Base-by-base conservation (phyloP, 768 basidiomycete genomes). In the Rhodotorula diobovata region DNA sequence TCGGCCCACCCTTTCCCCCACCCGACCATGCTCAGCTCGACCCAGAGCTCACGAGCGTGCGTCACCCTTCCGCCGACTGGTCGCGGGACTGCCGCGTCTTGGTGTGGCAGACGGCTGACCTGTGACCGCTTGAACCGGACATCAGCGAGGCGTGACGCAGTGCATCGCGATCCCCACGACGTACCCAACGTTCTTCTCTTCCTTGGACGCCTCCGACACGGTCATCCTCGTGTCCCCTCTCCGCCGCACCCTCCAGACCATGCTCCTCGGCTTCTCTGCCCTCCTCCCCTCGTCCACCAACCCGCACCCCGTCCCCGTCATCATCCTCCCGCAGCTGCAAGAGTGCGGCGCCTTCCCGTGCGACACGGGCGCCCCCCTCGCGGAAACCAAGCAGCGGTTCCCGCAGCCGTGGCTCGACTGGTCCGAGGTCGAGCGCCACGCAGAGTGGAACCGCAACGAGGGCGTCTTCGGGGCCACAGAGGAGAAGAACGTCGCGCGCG, bases 161-260 rank as follows among this genome's bases (percentile, higher is more conserved):
- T 71, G 70, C 56, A 25, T 43, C 35, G 51, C 71, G 20, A 66
- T 73, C n/a, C 67, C 67, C 1, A 63, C 61, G 28, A 59, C 48
- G 6, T 73, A 73, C 51, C 64, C 72, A 4, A 66, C 45, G 51
- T 69, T 73, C 37, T 73, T 68, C 61, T 7, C 50, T 7, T 63
- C 68, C 25, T 62, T 73, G 34, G 30, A 53, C n/a, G 53, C 67
- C 20, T 32, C 48, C 34, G 50, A 66, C 18, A 70, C 68, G 32
- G 41, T 73, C 34, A 64, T 73, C 58, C 34, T 73, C 62, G 57
- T 72, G 35, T 70, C 70, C 1, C 76, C 78, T 4, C 45, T 77
- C 5, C 69, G 75, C 0, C 67, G 78, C 8, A 71, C 67, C 5
- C 56, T 75, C n/a, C 72, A 73, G 41, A 73, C 72, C 2, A 63